Evolutionary conservation across 306 rosid genomes (phyloP).

Genomic region (Cyamopsis tetragonoloba): DNA sequence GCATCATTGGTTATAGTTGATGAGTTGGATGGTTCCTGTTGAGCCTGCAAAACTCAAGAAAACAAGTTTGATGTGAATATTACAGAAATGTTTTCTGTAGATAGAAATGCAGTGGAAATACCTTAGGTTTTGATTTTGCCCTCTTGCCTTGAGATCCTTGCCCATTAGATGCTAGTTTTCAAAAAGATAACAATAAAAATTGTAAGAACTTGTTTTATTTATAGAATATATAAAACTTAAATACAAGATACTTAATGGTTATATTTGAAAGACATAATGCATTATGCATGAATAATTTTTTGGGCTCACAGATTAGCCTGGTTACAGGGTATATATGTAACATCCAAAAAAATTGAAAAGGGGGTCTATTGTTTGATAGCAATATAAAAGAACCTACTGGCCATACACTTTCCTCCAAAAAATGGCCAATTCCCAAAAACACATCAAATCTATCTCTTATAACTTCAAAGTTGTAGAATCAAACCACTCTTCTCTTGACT

Average conservation of each 20-base stretch:
- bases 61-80: slow-evolving; percentile 15
- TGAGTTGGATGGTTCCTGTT: slow-evolving; percentile 37
- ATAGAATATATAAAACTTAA: slow-evolving; percentile 1
- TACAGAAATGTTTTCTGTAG: neutral
- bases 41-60: slow-evolving; percentile 45
- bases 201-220: slow-evolving; percentile 26
- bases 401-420: slow-evolving; percentile 4
- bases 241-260: no score
- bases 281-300: neutral
- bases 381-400: neutral
- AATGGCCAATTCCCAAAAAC: neutral
- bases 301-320: neutral
- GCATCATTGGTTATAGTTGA: slow-evolving; percentile 32
- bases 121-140: slow-evolving; percentile 64
- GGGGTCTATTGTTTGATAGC: neutral
- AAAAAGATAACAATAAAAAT: slow-evolving; percentile 27
- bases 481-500: neutral
- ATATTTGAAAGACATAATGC: slow-evolving; percentile 2
- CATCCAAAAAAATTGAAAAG: neutral
- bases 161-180: slow-evolving; percentile 66
- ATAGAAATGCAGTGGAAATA: slow-evolving; percentile 29
- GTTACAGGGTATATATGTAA: neutral
- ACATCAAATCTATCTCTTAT: neutral
- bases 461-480: neutral
- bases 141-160: slow-evolving; percentile 79